phyloP scores from a whole-genome alignment of 2,329 filamentous ascomycete species.

The Daldinia eschscholtzii region DNA sequence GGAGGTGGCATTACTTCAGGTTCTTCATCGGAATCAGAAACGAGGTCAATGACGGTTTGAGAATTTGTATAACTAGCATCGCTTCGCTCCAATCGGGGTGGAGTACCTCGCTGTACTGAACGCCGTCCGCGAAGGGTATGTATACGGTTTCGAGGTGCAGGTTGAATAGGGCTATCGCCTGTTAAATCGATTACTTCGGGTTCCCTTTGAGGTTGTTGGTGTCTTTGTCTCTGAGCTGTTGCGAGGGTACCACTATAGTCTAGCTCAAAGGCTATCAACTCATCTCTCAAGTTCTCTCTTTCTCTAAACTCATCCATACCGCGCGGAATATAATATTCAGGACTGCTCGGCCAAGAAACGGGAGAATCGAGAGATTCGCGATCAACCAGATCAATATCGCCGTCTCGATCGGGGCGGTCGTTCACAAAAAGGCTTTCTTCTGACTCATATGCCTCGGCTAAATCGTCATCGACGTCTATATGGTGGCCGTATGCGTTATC shows the following conservation, averaged over 20 bases:
- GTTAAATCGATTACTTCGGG: constrained; percentile 49
- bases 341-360: neutral
- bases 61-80: constrained; percentile 49
- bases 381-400: neutral
- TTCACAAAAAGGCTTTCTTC: constrained; percentile 39
- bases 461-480: neutral
- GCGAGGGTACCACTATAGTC: constrained; percentile 19
- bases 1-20: constrained; percentile 27
- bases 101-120: constrained; percentile 43
- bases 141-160: constrained; percentile 24
- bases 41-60: constrained; percentile 47
- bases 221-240: constrained; percentile 19
- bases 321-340: neutral
- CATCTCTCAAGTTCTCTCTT: constrained; percentile 33
- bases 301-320: constrained; percentile 16
- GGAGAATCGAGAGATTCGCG: neutral
- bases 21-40: constrained; percentile 50
- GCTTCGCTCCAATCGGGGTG: constrained; percentile 49
- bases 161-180: constrained; percentile 41
- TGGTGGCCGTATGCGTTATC: neutral
- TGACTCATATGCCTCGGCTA: constrained; percentile 12
- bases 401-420: constrained; percentile 24
- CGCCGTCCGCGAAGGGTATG: constrained; percentile 45
- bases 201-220: constrained; percentile 22
- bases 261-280: constrained; percentile 47